phyloP scores from a whole-genome alignment of 1,284 basidiomycete species.

The Irpex rosettiformis region DNA sequence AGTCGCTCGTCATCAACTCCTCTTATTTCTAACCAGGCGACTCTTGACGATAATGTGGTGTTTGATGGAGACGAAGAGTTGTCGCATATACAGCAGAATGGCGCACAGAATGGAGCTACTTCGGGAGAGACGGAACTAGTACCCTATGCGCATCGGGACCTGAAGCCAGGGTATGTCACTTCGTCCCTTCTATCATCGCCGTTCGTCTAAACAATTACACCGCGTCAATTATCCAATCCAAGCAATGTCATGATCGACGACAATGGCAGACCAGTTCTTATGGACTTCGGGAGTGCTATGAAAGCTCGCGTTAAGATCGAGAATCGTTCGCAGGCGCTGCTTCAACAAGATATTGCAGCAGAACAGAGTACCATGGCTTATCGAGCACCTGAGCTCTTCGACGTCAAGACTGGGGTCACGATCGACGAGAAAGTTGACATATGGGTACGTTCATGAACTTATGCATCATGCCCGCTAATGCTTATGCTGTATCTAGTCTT shows the following conservation, averaged over 20 bases:
- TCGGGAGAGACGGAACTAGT: constrained; percentile 53
- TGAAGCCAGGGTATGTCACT: constrained; percentile 86
- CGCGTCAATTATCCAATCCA: background rate
- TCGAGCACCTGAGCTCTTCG: constrained; percentile 91
- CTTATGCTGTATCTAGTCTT: constrained; percentile 51
- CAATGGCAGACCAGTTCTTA: constrained; percentile 88
- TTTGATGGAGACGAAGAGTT: constrained; percentile 80
- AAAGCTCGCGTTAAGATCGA: constrained; percentile 78
- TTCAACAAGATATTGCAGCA: constrained; percentile 91
- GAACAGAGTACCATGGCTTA: constrained; percentile 98
- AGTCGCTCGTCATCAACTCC: constrained; percentile 41
- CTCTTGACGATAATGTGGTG: constrained; percentile 52
- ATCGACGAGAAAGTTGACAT: constrained; percentile 96
- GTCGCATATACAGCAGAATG: constrained; percentile 30
- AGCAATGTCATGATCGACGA: constrained; percentile 97
- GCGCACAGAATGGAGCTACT: constrained; percentile 23
- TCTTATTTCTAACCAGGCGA: constrained; percentile 47
- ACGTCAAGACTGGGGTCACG: constrained; percentile 85
- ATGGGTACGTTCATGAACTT: constrained; percentile 59
- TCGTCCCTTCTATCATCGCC: background rate
- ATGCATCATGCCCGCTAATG: background rate
- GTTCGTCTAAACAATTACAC: constrained; percentile 3
- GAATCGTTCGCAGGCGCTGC: constrained; percentile 80
- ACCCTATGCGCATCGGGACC: constrained; percentile 95
- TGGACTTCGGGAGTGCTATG: constrained; percentile 95